These are phyloP conservation scores for Cystofilobasidium ferigula DNA, from an alignment of 768 basidiomycete genomes.

Conservation along the genomic window DNA sequence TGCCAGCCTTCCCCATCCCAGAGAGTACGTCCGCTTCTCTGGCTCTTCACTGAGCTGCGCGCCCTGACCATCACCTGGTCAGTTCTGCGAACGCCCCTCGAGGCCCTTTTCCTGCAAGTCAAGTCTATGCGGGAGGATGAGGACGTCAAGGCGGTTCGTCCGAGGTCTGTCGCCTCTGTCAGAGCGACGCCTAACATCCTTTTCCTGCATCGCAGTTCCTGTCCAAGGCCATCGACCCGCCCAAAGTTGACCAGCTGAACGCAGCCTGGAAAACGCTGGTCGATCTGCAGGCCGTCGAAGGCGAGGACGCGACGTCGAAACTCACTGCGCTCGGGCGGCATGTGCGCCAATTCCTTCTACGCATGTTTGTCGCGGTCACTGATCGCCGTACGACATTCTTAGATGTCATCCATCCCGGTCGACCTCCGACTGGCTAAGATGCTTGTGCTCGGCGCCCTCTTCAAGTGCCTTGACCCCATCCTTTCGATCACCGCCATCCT, in stretches of 20 bases:
- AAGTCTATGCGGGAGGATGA: conserved; percentile 67
- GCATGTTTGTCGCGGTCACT: conserved; percentile 36
- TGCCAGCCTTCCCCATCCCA: conserved; percentile 65
- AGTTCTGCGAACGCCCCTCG: conserved; percentile 68
- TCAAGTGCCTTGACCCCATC: conserved; percentile 61
- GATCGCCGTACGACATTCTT: neutral
- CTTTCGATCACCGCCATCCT: conserved; percentile 70
- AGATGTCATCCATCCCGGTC: conserved; percentile 41
- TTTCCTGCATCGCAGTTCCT: conserved; percentile 42
- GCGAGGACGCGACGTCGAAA: conserved; percentile 40
- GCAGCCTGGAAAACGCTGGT: conserved; percentile 60
- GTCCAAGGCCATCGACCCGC: conserved; percentile 69
- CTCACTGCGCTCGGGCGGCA: conserved; percentile 75
- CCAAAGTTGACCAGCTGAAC: conserved; percentile 61
- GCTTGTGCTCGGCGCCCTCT: conserved; percentile 72
- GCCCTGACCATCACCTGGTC: neutral
- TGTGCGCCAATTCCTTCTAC: conserved; percentile 37
- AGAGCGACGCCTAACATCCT: neutral
- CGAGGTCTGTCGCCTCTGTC: neutral
- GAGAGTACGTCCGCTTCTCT: conserved; percentile 44
- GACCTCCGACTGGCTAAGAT: conserved; percentile 86
- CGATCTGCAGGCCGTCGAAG: conserved; percentile 66
- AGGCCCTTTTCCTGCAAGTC: conserved; percentile 66
- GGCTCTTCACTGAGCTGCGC: too few species aligned
- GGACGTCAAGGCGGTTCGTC: conserved; percentile 55